Evolutionary conservation across 306 rosid genomes (phyloP), one percentile per base, ranked within the genome.

Genomic region (Sophora flavescens): DNA sequence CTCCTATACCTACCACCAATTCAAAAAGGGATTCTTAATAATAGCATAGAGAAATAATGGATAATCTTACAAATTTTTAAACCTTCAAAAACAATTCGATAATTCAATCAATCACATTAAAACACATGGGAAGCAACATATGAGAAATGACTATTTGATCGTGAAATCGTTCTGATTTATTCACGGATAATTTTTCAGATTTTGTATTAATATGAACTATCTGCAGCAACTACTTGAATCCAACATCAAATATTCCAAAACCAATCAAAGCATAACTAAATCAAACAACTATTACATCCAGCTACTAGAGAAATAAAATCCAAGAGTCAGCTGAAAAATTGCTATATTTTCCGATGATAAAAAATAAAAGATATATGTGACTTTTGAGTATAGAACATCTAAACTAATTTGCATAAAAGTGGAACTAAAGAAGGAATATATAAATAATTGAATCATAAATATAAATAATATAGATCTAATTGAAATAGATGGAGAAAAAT

Each of bases 241-340:
- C 58, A 74, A 63, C 56, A 53, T 44, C 3, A 15, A 36, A 4
- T 28, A 33, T 12, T 52, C 30, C 28, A 68, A 10, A 77, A 57
- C 30, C 42, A 11, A 76, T 71, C 56, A 56, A 81, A 75, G 28
- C 62, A 47, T 28, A 59, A 7, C 59, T n/a, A n/a, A n/a, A n/a
- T n/a, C n/a, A n/a, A n/a, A n/a, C n/a, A n/a, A n/a, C n/a, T n/a
- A n/a, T n/a, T n/a, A n/a, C n/a, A n/a, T n/a, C n/a, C n/a, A n/a
- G n/a, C n/a, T n/a, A n/a, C n/a, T n/a, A n/a, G n/a, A n/a, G n/a
- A n/a, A n/a, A n/a, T n/a, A n/a, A n/a, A n/a, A n/a, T n/a, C n/a
- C n/a, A n/a, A n/a, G n/a, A n/a, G n/a, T n/a, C n/a, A n/a, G n/a
- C n/a, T n/a, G n/a, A n/a, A n/a, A n/a, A n/a, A n/a, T n/a, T n/a